Conservation (phyloP, 768 basidiomycete species). For the Amanita exitialis region DNA sequence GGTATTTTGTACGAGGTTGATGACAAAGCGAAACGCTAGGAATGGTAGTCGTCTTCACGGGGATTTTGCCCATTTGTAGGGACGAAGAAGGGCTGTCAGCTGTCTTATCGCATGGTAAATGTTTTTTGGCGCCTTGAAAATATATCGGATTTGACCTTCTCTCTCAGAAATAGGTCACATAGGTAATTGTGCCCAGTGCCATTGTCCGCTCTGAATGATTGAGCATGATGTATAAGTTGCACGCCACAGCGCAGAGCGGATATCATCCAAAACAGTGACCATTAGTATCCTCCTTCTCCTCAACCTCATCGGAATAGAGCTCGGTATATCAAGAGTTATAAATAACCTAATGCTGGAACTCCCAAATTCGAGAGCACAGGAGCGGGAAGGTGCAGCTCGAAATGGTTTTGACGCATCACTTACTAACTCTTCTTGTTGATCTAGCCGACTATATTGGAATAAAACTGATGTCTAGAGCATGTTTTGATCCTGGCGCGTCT, state of each 20-base stretch:
- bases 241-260: constrained; percentile 40
- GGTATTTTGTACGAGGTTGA: background rate
- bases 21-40: constrained; percentile 25
- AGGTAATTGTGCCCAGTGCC: constrained; percentile 26
- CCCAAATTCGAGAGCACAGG: constrained; percentile 76
- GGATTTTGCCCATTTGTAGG: constrained; percentile 68
- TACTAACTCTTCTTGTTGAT: background rate
- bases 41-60: constrained; percentile 81
- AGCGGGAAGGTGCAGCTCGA: constrained; percentile 56
- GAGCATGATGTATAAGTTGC: constrained; percentile 20
- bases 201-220: background rate
- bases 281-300: constrained; percentile 32
- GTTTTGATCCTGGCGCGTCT: constrained; percentile 74
- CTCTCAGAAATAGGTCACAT: constrained; percentile 69
- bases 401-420: background rate
- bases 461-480: constrained; percentile 70
- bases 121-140: background rate
- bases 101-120: constrained; percentile 74
- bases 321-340: constrained; percentile 37
- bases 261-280: constrained; percentile 35
- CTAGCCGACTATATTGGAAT: constrained; percentile 84
- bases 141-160: constrained; percentile 3
- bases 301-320: constrained; percentile 42
- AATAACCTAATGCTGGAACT: constrained; percentile 51
- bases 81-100: constrained; percentile 80